A percentile compares a stretch with the other conserved stretches of the same genome.
These are phyloP conservation scores for Cunninghamia lanceolata DNA, from an alignment of 75 land plant species.

Conservation along the genomic window DNA sequence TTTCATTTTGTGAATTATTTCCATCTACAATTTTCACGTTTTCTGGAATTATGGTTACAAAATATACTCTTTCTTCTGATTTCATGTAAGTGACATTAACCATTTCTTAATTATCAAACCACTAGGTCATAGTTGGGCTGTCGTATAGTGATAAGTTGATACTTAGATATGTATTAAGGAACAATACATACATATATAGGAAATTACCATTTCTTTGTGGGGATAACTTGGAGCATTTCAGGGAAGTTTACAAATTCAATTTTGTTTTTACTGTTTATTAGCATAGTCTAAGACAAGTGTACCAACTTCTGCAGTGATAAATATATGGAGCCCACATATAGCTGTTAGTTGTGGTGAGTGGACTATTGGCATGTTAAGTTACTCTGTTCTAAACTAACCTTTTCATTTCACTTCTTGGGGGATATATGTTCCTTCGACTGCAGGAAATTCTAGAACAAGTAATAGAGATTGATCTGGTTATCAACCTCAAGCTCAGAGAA, in stretches of 20 bases:
- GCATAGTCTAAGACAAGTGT: not conserved
- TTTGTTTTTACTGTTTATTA: not conserved
- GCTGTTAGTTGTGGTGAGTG: not conserved
- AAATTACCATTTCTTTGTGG: not conserved
- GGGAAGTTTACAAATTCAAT: not conserved
- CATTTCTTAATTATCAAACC: not conserved
- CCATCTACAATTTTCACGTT: not conserved
- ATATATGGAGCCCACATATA: not conserved
- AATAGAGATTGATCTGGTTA: conserved; percentile 80
- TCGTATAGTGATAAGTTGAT: not conserved
- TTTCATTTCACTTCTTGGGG: not conserved
- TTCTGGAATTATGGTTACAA: not conserved
- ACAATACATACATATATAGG: not conserved
- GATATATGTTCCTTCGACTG: not conserved
- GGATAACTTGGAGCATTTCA: not conserved
- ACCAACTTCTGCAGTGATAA: not conserved
- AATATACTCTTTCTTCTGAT: not conserved
- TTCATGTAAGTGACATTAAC: not conserved
- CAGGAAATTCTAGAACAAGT: conserved; percentile 89
- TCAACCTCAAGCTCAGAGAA: conserved; percentile 86
- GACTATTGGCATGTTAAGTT: not conserved
- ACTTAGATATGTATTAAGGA: not conserved
- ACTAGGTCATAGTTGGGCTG: not conserved
- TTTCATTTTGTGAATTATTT: not conserved
- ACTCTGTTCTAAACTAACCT: not conserved